Evolutionary conservation across 108 stramenopile species (phyloP).

Genomic region (Stephanodiscus triporus): DNA sequence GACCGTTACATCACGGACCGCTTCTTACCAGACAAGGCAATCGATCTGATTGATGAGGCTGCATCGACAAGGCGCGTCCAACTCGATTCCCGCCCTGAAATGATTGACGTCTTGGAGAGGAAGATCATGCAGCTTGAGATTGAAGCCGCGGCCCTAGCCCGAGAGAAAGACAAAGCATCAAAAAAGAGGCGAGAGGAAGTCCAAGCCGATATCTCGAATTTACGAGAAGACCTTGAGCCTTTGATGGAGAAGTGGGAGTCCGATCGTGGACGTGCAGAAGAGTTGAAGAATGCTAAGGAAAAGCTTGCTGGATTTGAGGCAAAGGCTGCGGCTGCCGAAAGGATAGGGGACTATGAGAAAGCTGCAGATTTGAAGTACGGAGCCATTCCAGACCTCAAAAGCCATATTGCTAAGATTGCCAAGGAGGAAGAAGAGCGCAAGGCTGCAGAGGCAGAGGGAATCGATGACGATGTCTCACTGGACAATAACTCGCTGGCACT

Average conservation of each 20-base stretch:
- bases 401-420: conserved; percentile 60
- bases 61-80: conserved; percentile 90
- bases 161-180: conserved; percentile 85
- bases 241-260: conserved; percentile 76
- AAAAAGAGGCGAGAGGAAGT: conserved; percentile 72
- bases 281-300: conserved; percentile 81
- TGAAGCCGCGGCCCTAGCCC: conserved; percentile 86
- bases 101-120: conserved; percentile 88
- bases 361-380: conserved; percentile 95
- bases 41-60: conserved; percentile 97
- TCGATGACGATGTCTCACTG: conserved; percentile 46
- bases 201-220: conserved; percentile 69
- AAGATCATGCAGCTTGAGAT: conserved; percentile 94
- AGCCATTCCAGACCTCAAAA: conserved; percentile 90
- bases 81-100: conserved; percentile 85
- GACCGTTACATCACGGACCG: conserved; percentile 95
- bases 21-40: conserved; percentile 94
- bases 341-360: conserved; percentile 88
- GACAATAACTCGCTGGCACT: conserved; percentile 57
- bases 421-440: conserved; percentile 81
- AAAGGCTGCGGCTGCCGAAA: conserved; percentile 88
- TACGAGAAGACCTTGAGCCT: conserved; percentile 69
- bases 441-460: conserved; percentile 16
- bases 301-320: conserved; percentile 81
- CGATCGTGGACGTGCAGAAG: conserved; percentile 84